These are phyloP conservation scores for Pulveroboletus ravenelii DNA, from an alignment of 768 basidiomycete species.

Conservation along the genomic window DNA sequence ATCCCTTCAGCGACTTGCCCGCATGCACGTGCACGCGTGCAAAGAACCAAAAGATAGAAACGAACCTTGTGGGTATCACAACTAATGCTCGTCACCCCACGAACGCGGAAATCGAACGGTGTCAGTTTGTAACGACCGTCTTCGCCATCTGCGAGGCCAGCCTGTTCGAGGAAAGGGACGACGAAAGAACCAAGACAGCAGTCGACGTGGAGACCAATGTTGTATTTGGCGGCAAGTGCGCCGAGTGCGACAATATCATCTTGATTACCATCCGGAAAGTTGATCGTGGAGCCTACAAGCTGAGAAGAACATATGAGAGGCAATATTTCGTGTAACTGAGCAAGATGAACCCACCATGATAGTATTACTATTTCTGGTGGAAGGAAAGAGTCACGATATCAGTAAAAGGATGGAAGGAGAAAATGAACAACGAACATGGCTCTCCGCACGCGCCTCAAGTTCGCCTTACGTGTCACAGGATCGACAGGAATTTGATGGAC, in stretches of 20 bases:
- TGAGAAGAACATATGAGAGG: conserved; percentile 20
- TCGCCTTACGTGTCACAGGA: conserved; percentile 66
- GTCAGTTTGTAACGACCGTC: conserved; percentile 50
- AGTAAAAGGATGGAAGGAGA: too few relatives aligned
- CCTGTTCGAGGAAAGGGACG: conserved; percentile 83
- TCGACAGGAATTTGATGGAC: conserved; percentile 84
- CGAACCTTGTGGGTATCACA: conserved; percentile 92
- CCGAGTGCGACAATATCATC: conserved; percentile 82
- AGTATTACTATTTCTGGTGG: conserved; percentile 73
- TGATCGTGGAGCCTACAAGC: conserved; percentile 83
- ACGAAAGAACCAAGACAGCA: conserved; percentile 94
- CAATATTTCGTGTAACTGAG: neutral
- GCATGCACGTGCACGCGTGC: neutral
- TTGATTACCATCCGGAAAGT: conserved; percentile 83
- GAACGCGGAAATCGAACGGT: conserved; percentile 87
- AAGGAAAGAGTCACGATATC: conserved; percentile 1
- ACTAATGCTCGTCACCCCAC: conserved; percentile 90
- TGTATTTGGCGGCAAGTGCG: conserved; percentile 64
- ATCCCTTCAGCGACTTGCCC: neutral
- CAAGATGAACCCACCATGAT: conserved; percentile 56
- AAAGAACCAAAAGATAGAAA: neutral
- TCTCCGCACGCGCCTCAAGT: conserved; percentile 70
- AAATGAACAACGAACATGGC: conserved; percentile 66
- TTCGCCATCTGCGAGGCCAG: conserved; percentile 61
- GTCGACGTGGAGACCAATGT: conserved; percentile 88